Base-by-base conservation (phyloP, 2,329 filamentous ascomycete species). In the Aspergillus novofumigatus region DNA sequence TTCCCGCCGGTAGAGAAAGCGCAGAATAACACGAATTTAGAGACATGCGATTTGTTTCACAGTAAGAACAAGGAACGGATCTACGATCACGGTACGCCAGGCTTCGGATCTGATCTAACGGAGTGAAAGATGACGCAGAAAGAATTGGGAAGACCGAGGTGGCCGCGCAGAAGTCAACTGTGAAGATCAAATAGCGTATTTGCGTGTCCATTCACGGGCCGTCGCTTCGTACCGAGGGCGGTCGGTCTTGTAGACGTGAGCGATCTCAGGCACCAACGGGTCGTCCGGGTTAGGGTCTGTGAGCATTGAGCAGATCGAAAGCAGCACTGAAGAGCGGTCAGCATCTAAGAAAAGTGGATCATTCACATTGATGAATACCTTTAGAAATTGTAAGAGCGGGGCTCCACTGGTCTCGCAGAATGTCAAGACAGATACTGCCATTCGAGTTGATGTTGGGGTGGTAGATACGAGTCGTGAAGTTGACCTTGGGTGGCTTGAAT, bases 371-470 rank as follows among this genome's bases (percentile, higher is more conserved):
- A 10, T n/a, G 61, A 79, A 57, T 80, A 96, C 94, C 94, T 87
- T 99, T 99, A 61, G 91, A 96, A 72, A 99, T 97, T 67, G 94
- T 99, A 78, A 99, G 83, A 65, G 94, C 94, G 45, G 94, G 94
- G 77, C 92, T 97, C 94, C 94, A 99, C 82, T 99, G 94, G 78
- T 99, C 94, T 82, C 94, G 88, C 73, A 99, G 83, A 74, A 99
- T 99, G 74, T 99, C 94, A 76, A 99, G 81, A 78, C 94, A 99
- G 79, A 99, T 99, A 80, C 92, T 97, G 78, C 94, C 94, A 78
- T 97, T 97, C 67, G 91, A 96, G 87, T 99, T 99, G 91, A 99
- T 99, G 82, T 99, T 99, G 72, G 94, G 94, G 82, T 99, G 94
- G 78, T 99, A 99, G 83, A 99, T 97, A 75, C 93, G 90, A 65